These are phyloP conservation scores for Nemania sp. DNA, from an alignment of 2,329 filamentous ascomycete genomes.

Conservation along the genomic window DNA sequence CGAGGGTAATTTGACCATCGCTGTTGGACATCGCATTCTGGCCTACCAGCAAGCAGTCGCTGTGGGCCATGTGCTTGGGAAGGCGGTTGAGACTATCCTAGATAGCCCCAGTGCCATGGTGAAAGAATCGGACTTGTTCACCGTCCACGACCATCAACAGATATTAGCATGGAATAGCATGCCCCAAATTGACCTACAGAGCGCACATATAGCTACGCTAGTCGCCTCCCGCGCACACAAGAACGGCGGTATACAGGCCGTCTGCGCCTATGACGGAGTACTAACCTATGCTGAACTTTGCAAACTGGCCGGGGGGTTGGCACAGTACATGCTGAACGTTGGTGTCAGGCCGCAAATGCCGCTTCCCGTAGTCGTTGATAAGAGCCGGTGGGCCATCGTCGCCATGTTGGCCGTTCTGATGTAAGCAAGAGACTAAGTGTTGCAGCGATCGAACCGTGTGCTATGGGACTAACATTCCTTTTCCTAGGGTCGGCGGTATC, in stretches of 20 bases:
- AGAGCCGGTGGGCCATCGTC: conserved; percentile 69
- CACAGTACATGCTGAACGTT: conserved; percentile 35
- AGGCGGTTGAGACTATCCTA: conserved; percentile 53
- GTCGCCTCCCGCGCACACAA: conserved; percentile 46
- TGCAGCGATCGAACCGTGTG: not conserved
- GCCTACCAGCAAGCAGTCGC: conserved; percentile 49
- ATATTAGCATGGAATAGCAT: conserved; percentile 57
- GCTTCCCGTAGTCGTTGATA: conserved; percentile 70
- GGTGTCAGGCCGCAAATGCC: conserved; percentile 44
- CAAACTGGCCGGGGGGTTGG: conserved; percentile 35
- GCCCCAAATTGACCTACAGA: conserved; percentile 45
- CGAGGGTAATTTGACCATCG: conserved; percentile 46
- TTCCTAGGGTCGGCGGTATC: conserved; percentile 48
- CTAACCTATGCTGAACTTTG: conserved; percentile 38
- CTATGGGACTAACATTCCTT: conserved; percentile 3
- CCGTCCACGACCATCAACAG: conserved; percentile 57
- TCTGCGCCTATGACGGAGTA: conserved; percentile 39
- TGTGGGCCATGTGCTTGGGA: conserved; percentile 56
- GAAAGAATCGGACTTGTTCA: conserved; percentile 56
- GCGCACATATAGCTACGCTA: conserved; percentile 49
- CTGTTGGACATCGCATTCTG: conserved; percentile 50
- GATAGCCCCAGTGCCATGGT: conserved; percentile 46
- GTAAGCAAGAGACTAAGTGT: conserved; percentile 53
- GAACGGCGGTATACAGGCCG: conserved; percentile 44
- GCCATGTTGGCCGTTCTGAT: conserved; percentile 71